Conservation (phyloP, 2,329 filamentous ascomycete species). For the Gliomastix tumulicola region DNA sequence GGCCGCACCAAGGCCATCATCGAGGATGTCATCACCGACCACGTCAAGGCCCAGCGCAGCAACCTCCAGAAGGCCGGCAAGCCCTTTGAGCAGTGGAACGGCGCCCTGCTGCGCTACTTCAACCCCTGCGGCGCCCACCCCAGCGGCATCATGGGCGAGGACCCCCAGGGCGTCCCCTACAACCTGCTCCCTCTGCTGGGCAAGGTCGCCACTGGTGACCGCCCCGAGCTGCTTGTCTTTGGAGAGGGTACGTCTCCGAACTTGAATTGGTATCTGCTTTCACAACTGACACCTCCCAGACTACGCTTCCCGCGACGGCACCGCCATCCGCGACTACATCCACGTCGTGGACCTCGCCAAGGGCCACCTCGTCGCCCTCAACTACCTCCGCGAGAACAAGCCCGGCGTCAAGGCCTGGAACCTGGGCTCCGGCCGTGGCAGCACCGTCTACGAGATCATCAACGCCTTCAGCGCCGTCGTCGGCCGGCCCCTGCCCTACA, state of each 20-base stretch:
- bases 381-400: slow-evolving; percentile 76
- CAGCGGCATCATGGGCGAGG: slow-evolving; percentile 95
- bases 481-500: slow-evolving; percentile 77
- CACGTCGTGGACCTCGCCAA: slow-evolving; percentile 86
- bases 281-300: slow-evolving; percentile 44
- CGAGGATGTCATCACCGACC: slow-evolving; percentile 86
- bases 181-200: slow-evolving; percentile 92
- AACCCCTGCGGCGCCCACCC: slow-evolving; percentile 95
- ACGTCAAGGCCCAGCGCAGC: slow-evolving; percentile 78
- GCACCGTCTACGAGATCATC: slow-evolving; percentile 96
- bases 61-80: slow-evolving; percentile 76
- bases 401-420: slow-evolving; percentile 96
- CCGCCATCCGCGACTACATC: slow-evolving; percentile 96
- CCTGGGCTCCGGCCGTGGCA: slow-evolving; percentile 86
- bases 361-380: slow-evolving; percentile 82
- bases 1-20: slow-evolving; percentile 93
- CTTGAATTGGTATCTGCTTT: too few species aligned
- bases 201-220: slow-evolving; percentile 91
- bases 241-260: slow-evolving; percentile 65
- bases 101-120: slow-evolving; percentile 89
- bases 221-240: slow-evolving; percentile 90
- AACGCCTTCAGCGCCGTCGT: slow-evolving; percentile 86
- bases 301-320: slow-evolving; percentile 85
- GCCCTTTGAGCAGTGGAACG: slow-evolving; percentile 80
- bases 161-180: slow-evolving; percentile 91